Base-by-base conservation (phyloP, 2,329 filamentous ascomycete species). In the Elsinoe necatrix region DNA sequence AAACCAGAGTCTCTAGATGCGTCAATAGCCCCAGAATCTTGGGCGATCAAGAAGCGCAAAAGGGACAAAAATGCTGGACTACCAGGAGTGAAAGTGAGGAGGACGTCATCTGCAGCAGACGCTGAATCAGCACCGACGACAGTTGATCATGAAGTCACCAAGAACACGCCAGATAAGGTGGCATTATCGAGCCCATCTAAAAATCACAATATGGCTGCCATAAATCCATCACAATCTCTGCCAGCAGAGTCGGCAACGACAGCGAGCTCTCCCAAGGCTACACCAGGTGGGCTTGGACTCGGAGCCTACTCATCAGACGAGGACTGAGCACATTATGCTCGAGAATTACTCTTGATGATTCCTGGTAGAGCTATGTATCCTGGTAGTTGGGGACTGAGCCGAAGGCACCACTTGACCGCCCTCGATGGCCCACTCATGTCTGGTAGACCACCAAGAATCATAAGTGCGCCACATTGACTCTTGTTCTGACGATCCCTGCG, bases 41-140 rank as follows among this genome's bases (percentile, higher is more conserved):
- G 80, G 80, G 67, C 68, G 3, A 70, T 73, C 2, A 41, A 72
- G 11, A 72, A 72, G 18, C 73, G 74, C 55, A 82, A 82, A 66
- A 72, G 78, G 61, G 77, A 80, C 61, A 77, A 77, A 56, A 72
- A 69, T 1, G 61, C 61, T 25, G 72, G 68, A 1, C 58, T 76
- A 35, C 71, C 69, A 52, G 73, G 73, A 2, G 63, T 77, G 47
- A 78, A 77, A 66, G 56, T 76, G 35, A 67, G 71, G 41, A 75
- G 71, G 60, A 62, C 66, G 8, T 72, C 67, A 14, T 66, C 65
- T 14, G 61, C 59, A 6, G 63, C 62, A 12, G 59, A 63, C 37
- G 52, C 50, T 20, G 51, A 37, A 31, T 20, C 18, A 51, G 35
- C 18, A 14, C 23, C 18, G 39, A 27, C 25, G 43, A 20, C 23